Evolutionary conservation across 176 grass and related monocot genomes (phyloP).

Genomic region (Phoenix dactylifera): DNA sequence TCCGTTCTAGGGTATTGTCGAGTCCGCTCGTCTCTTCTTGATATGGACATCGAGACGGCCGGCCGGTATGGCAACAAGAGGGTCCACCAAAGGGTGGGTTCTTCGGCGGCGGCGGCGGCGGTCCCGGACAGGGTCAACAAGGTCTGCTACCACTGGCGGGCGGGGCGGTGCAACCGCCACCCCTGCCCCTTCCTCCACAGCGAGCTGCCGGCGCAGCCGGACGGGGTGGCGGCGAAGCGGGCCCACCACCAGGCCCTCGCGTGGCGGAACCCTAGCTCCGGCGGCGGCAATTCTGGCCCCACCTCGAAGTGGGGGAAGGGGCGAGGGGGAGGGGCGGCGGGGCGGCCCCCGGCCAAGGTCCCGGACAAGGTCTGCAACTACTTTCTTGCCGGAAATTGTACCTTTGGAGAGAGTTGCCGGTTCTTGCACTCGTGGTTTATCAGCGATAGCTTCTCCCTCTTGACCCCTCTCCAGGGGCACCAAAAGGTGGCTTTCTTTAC

Average conservation of each 20-base stretch:
- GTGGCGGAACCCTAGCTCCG: too few species aligned
- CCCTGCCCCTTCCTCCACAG: slow-evolving; percentile 13
- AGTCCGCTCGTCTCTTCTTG: not conserved
- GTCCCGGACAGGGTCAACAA: slow-evolving; percentile 1
- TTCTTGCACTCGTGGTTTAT: slow-evolving; percentile 60
- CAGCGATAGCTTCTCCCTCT: slow-evolving; percentile 53
- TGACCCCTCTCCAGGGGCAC: slow-evolving; percentile 75
- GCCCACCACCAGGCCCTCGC: too few species aligned
- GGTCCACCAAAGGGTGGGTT: slow-evolving; percentile 8
- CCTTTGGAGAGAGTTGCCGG: slow-evolving; percentile 58
- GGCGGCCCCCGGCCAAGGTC: too few species aligned
- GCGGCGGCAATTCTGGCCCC: too few species aligned
- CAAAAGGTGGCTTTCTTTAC: slow-evolving; percentile 36
- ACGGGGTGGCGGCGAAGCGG: too few species aligned
- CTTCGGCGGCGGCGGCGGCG: not conserved
- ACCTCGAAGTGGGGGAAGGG: too few species aligned
- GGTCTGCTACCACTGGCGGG: slow-evolving; percentile 17
- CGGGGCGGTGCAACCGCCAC: slow-evolving; percentile 14
- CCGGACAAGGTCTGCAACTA: slow-evolving; percentile 46
- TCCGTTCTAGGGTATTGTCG: too few species aligned
- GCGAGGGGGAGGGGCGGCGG: too few species aligned
- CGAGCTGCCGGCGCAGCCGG: not conserved
- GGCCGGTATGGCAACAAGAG: slow-evolving; percentile 18
- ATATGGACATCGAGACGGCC: slow-evolving; percentile 22
- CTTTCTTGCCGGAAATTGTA: slow-evolving; percentile 60